Evolutionary conservation across 495 filamentous ascomycete genomes (phyloP).

Genomic region (Penicillium tannophilum): DNA sequence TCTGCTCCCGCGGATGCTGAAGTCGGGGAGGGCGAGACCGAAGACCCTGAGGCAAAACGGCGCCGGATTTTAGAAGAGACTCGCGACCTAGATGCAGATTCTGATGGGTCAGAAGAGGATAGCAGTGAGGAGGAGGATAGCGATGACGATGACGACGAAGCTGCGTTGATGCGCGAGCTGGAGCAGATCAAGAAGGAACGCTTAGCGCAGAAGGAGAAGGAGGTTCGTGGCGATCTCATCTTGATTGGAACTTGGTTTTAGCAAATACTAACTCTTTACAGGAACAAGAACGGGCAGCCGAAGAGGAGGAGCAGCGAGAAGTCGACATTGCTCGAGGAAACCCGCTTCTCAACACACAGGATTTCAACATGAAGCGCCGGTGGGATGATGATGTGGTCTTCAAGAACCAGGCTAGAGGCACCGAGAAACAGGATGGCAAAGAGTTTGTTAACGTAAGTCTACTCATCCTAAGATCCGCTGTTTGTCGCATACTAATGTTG

Average conservation of each 20-base stretch:
- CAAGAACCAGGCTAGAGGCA: constrained; percentile 96
- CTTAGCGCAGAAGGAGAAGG: constrained; percentile 79
- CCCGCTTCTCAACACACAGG: constrained; percentile 75
- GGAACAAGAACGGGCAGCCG: constrained; percentile 73
- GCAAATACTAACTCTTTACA: constrained; percentile 28
- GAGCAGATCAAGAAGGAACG: constrained; percentile 94
- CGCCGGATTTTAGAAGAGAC: constrained; percentile 86
- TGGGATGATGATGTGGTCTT: constrained; percentile 99
- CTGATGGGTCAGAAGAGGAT: constrained; percentile 67
- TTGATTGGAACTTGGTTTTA: neutral
- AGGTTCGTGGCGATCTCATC: constrained; percentile 47
- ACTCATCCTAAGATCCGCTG: neutral
- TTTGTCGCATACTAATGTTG: constrained; percentile 23
- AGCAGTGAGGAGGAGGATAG: constrained; percentile 77
- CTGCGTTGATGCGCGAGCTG: constrained; percentile 85
- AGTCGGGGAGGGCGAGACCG: constrained; percentile 44
- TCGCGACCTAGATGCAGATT: constrained; percentile 88
- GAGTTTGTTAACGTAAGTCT: constrained; percentile 89
- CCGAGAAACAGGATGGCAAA: constrained; percentile 89
- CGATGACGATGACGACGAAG: constrained; percentile 85
- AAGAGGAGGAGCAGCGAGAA: constrained; percentile 82
- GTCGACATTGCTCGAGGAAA: constrained; percentile 90
- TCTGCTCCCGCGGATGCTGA: constrained; percentile 34
- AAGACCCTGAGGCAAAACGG: constrained; percentile 80
- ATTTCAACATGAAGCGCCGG: constrained; percentile 54